A percentile compares a stretch with the other conserved stretches of the same genome.
Conservation (phyloP, 108 stramenopile genomes). For the Nitzschia sp. region DNA sequence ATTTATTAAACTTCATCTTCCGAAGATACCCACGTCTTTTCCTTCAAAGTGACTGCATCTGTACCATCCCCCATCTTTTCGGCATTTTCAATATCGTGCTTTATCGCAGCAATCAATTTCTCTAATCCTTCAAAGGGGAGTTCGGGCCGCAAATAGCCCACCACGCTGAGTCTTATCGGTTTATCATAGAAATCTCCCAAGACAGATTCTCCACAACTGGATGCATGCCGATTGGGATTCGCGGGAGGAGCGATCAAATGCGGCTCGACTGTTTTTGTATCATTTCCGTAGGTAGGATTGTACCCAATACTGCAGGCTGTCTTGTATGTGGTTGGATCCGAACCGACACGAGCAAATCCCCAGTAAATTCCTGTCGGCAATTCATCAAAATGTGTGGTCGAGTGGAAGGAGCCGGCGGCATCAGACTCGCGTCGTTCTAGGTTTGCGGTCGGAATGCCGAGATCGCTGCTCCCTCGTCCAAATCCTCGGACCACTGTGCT, state of each 20-base stretch:
- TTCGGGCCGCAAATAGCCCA: conserved; percentile 85
- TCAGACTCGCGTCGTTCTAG: conserved; percentile 32
- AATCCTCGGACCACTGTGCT: conserved; percentile 74
- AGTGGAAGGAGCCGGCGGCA: conserved; percentile 7
- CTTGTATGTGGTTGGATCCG: conserved; percentile 19
- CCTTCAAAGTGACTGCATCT: conserved; percentile 23
- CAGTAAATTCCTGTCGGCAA: conserved; percentile 84
- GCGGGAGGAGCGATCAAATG: conserved; percentile 69
- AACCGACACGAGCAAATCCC: conserved; percentile 71
- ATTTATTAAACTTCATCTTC: conserved; percentile 9
- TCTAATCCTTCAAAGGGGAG: conserved; percentile 87
- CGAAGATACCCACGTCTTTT: conserved; percentile 51
- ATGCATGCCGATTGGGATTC: conserved; percentile 49
- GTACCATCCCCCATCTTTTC: conserved; percentile 37
- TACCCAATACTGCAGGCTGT: conserved; percentile 75
- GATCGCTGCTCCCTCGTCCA: conserved; percentile 81
- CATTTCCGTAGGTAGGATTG: conserved; percentile 88
- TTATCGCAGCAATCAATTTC: conserved; percentile 82
- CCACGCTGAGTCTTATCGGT: conserved; percentile 66
- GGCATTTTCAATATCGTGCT: conserved; percentile 56
- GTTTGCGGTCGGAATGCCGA: conserved; percentile 94
- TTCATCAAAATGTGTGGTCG: conserved; percentile 52
- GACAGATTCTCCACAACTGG: conserved; percentile 70
- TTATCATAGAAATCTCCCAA: conserved; percentile 86
- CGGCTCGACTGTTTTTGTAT: conserved; percentile 79